These are phyloP conservation scores for Globisporangium ultimum DNA, from an alignment of 352 stramenopile species.

Conservation along the genomic window DNA sequence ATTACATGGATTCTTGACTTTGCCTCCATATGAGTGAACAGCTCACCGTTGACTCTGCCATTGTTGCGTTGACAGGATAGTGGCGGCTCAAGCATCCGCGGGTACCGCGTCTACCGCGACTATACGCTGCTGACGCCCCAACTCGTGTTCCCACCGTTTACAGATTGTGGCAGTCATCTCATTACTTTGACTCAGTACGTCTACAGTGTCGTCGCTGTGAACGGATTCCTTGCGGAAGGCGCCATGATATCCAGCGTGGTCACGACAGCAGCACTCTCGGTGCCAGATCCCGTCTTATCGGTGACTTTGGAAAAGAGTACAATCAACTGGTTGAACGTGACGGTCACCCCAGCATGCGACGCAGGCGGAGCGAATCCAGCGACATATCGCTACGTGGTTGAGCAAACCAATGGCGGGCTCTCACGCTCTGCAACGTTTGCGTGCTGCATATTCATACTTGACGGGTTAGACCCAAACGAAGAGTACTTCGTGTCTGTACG, in stretches of 20 bases:
- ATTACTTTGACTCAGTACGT: conserved; percentile 30
- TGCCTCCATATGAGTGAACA: too few relatives aligned
- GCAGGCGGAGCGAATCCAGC: conserved; percentile 22
- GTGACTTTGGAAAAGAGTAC: conserved; percentile 17
- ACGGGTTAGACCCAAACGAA: conserved; percentile 16
- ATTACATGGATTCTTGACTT: too few relatives aligned
- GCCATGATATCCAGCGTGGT: conserved; percentile 26
- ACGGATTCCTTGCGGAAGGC: conserved; percentile 30
- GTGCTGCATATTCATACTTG: conserved; percentile 41
- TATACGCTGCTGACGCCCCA: conserved; percentile 31
- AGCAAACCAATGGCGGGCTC: neutral
- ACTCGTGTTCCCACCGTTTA: conserved; percentile 32
- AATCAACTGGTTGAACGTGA: conserved; percentile 35
- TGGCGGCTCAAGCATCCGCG: conserved; percentile 31
- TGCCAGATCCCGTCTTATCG: conserved; percentile 18
- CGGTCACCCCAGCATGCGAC: conserved; percentile 32
- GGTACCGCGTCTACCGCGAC: conserved; percentile 62
- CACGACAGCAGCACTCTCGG: conserved; percentile 22
- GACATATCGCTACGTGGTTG: conserved; percentile 38
- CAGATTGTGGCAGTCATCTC: conserved; percentile 37
- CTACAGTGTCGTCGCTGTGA: conserved; percentile 48
- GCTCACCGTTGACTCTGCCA: too few relatives aligned
- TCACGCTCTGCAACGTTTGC: conserved; percentile 21
- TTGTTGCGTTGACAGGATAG: conserved; percentile 20
- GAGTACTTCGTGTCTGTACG: conserved; percentile 31